These are phyloP conservation scores for Pugionium dolabratum DNA, from an alignment of 345 rosid species.

Conservation along the genomic window DNA sequence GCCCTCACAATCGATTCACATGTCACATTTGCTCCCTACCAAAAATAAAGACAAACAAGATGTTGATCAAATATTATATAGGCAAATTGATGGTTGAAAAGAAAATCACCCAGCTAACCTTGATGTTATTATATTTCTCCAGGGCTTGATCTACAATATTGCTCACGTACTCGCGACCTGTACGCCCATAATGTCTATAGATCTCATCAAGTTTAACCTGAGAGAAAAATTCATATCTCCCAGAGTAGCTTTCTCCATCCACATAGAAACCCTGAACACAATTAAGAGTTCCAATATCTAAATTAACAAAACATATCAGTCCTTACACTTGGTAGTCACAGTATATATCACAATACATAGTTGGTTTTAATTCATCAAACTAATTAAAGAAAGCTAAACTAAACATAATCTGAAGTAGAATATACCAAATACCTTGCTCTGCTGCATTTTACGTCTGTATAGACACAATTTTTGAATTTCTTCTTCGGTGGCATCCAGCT, in stretches of 20 bases:
- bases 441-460: not conserved
- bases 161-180: not conserved
- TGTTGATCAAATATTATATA: not conserved
- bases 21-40: not conserved
- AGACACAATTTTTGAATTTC: slow-evolving; percentile 2
- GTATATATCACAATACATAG: not conserved
- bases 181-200: not conserved
- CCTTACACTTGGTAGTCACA: not conserved
- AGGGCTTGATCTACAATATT: not conserved
- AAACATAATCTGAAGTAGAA: not conserved
- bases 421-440: slow-evolving; percentile 17
- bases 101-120: not conserved
- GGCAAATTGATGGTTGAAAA: not conserved
- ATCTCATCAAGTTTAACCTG: not conserved
- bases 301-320: not conserved
- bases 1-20: not conserved
- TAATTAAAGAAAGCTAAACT: not conserved
- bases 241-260: not conserved
- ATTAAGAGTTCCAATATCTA: not conserved
- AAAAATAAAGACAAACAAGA: not conserved
- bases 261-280: not conserved
- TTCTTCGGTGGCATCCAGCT: not conserved
- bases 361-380: not conserved
- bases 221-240: not conserved
- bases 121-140: too few relatives aligned